These are phyloP conservation scores for Gamsiella multidivaricata DNA, from an alignment of 192 early-diverging fungal species.

Conservation along the genomic window DNA sequence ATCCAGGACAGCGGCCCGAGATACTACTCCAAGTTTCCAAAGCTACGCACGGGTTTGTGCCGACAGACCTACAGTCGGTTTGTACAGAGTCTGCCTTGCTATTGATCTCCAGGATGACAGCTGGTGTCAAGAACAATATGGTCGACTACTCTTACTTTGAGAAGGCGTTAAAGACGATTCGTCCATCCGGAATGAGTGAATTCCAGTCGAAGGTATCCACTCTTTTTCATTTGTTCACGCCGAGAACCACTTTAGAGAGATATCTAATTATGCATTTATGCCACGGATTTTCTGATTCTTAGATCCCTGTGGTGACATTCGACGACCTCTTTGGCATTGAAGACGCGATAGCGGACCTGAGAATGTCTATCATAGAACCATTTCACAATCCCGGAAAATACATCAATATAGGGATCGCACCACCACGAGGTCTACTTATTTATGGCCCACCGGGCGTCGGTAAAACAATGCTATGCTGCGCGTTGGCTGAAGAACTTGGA, in stretches of 20 bases:
- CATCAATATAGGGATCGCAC: constrained; percentile 70
- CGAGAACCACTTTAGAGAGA: background rate
- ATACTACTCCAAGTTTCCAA: constrained; percentile 61
- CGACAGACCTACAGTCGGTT: constrained; percentile 80
- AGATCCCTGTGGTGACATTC: constrained; percentile 74
- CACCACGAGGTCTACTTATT: constrained; percentile 84
- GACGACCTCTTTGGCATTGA: constrained; percentile 83
- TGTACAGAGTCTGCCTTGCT: constrained; percentile 63
- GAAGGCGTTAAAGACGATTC: constrained; percentile 53
- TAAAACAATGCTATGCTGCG: constrained; percentile 90
- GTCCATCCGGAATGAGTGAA: constrained; percentile 69
- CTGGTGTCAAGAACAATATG: constrained; percentile 32
- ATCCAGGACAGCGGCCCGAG: constrained; percentile 13
- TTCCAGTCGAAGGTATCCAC: constrained; percentile 56
- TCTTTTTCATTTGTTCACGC: background rate
- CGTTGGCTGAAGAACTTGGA: constrained; percentile 79
- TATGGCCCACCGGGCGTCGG: constrained; percentile 92
- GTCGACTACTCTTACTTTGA: constrained; percentile 55
- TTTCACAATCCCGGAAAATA: constrained; percentile 63
- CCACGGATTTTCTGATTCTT: constrained; percentile 1
- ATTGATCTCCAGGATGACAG: constrained; percentile 55
- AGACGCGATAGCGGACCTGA: constrained; percentile 68
- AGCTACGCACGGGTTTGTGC: constrained; percentile 81
- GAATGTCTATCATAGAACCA: constrained; percentile 68
- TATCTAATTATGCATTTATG: background rate